Base-by-base conservation (phyloP, 306 rosid species). In the Fragaria vesca region DNA sequence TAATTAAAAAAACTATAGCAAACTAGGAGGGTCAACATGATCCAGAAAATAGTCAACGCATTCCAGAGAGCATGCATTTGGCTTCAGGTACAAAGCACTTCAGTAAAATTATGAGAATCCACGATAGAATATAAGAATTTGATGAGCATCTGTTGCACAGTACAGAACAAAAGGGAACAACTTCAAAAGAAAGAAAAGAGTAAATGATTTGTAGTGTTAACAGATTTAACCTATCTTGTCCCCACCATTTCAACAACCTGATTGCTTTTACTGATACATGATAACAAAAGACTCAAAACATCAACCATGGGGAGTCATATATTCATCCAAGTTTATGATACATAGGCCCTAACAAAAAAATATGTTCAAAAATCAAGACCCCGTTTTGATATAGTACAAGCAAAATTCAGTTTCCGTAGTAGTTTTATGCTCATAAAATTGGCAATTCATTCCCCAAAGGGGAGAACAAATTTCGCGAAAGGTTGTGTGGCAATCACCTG, bases 401-500 rank as follows among this genome's bases (percentile, higher is more conserved):
- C 77, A 42, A 74, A 74, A 74, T 24, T 26, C 20, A 5, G n/a
- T 9, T 55, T 13, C 38, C 3, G 6, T 16, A 2, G 26, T 26
- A 71, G 55, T 42, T 6, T 24, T 32, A 3, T 24, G 77, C 9
- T 54, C 13, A 21, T 5, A 73, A 34, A 36, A 36, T 36, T 5
- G 52, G 67, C 66, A 34, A 60, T 24, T 62, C 32, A 32, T 72
- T 54, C 34, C 9, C 55, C 24, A 2, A 58, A 4, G 42, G 36
- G 54, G 5, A 0, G 42, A 73, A 40, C 10, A 57, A 24, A 71
- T 36, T 71, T 62, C 24, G 66, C 12, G 24, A 72, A 17, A 55
- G 45, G 71, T 8, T 24, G 34, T 17, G 66, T 36, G 46, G 45
- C 46, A 65, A 81, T 90, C 84, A 83, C 74, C 83, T 89, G 73